Evolutionary conservation across 768 basidiomycete species (phyloP).

Genomic region (Trametes sanguinea): DNA sequence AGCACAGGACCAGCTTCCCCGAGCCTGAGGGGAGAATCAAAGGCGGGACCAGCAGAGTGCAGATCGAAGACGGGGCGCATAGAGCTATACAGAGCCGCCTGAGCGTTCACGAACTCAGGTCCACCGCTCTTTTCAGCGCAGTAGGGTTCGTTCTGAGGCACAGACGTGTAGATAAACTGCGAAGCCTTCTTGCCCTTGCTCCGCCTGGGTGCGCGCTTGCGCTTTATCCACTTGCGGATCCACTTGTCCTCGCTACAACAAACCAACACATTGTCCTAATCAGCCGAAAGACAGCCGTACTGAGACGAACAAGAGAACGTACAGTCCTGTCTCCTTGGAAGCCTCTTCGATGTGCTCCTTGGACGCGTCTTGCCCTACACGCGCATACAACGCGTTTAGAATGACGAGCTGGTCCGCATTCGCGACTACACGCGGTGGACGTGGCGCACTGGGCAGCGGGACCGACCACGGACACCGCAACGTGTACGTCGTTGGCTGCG

Average conservation of each 20-base stretch:
- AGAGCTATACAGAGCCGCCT: not conserved
- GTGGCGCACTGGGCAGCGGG: not conserved
- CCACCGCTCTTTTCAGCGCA: not conserved
- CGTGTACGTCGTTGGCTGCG: constrained; percentile 1
- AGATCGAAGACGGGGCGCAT: not conserved
- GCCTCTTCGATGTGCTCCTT: constrained; percentile 20
- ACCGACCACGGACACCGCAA: constrained; percentile 10
- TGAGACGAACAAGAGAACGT: constrained; percentile 6
- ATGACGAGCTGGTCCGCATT: constrained; percentile 12
- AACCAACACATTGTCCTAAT: not conserved
- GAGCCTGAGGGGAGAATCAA: not conserved
- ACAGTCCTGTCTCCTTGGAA: constrained; percentile 25
- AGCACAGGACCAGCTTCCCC: no score
- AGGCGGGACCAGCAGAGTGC: not conserved
- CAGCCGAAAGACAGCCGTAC: not conserved
- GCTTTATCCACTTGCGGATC: constrained; percentile 28
- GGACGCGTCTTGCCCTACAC: constrained; percentile 9
- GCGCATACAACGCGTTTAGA: constrained; percentile 15
- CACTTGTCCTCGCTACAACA: constrained; percentile 22
- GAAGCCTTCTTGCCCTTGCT: not conserved
- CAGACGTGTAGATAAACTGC: not conserved
- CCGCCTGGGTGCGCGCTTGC: constrained; percentile 13
- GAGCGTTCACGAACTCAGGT: not conserved
- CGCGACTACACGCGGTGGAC: constrained; percentile 17
- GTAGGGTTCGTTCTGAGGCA: not conserved